Base-by-base conservation (phyloP, 179 eudicot species). In the Camellia oleifera region DNA sequence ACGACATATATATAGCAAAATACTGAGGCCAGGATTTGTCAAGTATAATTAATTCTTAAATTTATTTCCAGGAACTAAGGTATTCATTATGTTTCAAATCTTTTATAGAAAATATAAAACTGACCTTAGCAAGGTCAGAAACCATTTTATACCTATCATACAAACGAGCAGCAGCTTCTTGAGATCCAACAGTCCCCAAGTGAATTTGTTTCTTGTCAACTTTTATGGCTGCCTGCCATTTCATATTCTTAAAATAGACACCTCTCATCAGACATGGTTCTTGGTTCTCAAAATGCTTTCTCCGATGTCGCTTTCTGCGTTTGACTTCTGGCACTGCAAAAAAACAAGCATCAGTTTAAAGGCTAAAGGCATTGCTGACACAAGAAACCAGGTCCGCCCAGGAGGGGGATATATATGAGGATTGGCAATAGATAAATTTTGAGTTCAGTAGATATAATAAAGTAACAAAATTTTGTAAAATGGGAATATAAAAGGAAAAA, bases 201-300 rank as follows among this genome's bases (percentile, higher is more conserved):
- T 96, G 99, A 83, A 96, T 91, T 86, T 96, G 99, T 82, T 90
- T 94, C 88, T 91, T 92, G 81, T 91, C 97, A 53, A 96, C 99
- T 88, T 96, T 96, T 44, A 96, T 94, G 6, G 99, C 99, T 40
- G 99, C 98, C 87, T 96, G 99, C 98, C 98, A 96, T 85, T 91
- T 94, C 88, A 78, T 78, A 79, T 96, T 96, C 89, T 94, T 96
- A 85, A 81, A 88, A 87, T 96, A 96, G 48, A 96, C 98, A 20
- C 99, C 99, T 83, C 89, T 87, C 93, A 90, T 85, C 4, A 65
- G 46, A 44, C 89, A 87, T 9, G 86, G 86, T 80, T 84, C 95
- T 82, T 89, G 89, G 81, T 86, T 83, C 32, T 88, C 89, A 52
- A 61, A 20, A 60, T 85, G 85, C 87, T 89, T 90, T 80, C 97